Base-by-base conservation (phyloP, 345 rosid species). In the Eucalyptus pauciflora region DNA sequence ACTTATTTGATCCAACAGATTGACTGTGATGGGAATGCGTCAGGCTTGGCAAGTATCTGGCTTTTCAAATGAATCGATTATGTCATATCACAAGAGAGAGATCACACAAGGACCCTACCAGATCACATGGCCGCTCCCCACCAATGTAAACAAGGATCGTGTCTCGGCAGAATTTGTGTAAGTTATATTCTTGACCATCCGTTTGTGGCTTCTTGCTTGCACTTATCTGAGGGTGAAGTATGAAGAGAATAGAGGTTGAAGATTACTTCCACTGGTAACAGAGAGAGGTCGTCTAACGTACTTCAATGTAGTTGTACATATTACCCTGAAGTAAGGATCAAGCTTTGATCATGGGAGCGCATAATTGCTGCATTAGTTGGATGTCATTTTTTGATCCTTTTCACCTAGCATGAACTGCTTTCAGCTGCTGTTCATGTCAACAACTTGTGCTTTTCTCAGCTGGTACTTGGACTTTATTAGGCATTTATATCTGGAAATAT, bases 101-200 rank as follows among this genome's bases (percentile, higher is more conserved):
- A 95, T 95, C 50, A 29, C 88, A 43, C 91, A 92, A 88, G 98
- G 96, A 50, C 94, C 99, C 37, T 96, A 90, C 92, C 92, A 91
- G 79, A 92, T 95, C 87, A 91, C 90, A 7, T 96, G 98, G 99
- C 93, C 95, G 43, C 95, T 97, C 86, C 97, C 99, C 20, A 50
- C 81, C 33, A 89, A 94, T 87, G 96, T 89, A 79, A 93, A 95
- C 94, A 95, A 92, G 90, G 95, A 95, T 88, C 81, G 85, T 25
- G 90, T 97, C 89, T 94, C 94, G 1, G 98, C 98, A 33, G 97
- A 97, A 87, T 95, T 96, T 89, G 85, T 92, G 99, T 97, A 93
- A 96, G 97, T 91, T 76, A 41, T 41, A 76, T 76, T 20, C 85
- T 76, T 45, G 22, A 76, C 13, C 14, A 20, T 41, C 20, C 15